Percentiles rank a stretch among this genome's conserved stretches.
These are phyloP conservation scores for Collybiopsis luxurians DNA, from an alignment of 768 basidiomycete species.

Conservation along the genomic window DNA sequence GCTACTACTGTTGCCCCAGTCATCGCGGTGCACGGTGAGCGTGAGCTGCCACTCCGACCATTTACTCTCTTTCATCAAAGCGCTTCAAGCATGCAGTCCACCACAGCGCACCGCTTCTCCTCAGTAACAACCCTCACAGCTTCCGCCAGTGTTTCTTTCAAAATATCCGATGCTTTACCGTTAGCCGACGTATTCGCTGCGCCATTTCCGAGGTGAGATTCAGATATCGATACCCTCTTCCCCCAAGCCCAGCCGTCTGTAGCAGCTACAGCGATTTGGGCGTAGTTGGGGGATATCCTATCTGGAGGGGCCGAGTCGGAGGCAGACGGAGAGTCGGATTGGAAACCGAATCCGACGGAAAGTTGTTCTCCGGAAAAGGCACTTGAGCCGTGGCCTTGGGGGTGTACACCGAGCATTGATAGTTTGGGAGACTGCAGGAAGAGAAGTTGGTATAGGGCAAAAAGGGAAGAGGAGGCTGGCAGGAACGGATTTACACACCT, in stretches of 20 bases:
- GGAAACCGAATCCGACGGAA: constrained; percentile 55
- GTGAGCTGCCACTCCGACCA: no score
- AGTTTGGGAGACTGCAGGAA: constrained; percentile 51
- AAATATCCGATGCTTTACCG: no score
- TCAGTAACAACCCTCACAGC: constrained; percentile 54
- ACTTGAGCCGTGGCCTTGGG: constrained; percentile 49
- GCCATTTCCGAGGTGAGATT: neutral
- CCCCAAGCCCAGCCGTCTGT: constrained; percentile 69
- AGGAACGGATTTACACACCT: constrained; percentile 31
- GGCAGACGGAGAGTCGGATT: constrained; percentile 28
- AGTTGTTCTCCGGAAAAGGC: constrained; percentile 43
- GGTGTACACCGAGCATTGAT: constrained; percentile 67
- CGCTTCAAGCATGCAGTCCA: constrained; percentile 56
- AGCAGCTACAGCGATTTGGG: constrained; percentile 63
- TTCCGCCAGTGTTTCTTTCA: constrained; percentile 35
- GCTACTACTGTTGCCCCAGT: no score
- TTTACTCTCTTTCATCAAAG: no score
- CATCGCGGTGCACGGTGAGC: no score
- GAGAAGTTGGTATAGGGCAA: neutral
- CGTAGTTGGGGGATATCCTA: constrained; percentile 47
- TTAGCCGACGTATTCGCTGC: no score
- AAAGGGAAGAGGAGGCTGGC: neutral
- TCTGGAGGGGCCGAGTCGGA: neutral
- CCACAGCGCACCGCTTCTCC: constrained; percentile 60
- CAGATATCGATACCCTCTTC: constrained; percentile 29